Evolutionary conservation across 768 basidiomycete species (phyloP).

Genomic region (Leccinum longicurvipes): DNA sequence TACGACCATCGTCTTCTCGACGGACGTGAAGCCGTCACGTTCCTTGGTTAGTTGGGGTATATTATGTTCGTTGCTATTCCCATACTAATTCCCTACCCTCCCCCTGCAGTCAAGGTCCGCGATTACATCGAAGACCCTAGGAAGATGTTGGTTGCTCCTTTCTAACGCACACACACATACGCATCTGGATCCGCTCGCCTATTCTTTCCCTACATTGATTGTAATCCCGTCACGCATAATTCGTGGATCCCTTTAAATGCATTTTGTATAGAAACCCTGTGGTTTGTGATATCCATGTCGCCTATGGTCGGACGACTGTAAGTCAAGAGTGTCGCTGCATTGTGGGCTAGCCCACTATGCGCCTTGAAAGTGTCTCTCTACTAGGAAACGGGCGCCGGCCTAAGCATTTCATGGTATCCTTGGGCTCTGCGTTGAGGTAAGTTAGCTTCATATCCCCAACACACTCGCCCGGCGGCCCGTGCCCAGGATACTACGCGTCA

Average conservation of each 20-base stretch:
- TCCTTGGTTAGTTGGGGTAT: constrained; percentile 71
- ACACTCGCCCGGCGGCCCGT: too few species aligned
- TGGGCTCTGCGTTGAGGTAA: too few species aligned
- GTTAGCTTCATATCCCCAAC: too few species aligned
- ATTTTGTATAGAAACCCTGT: constrained; percentile 6
- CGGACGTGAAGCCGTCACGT: constrained; percentile 93
- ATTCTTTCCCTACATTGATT: constrained; percentile 1
- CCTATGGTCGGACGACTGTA: background rate
- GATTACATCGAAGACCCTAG: constrained; percentile 95
- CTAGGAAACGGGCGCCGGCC: too few species aligned
- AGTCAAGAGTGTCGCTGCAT: background rate
- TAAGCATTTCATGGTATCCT: too few species aligned
- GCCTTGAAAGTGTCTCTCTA: too few species aligned
- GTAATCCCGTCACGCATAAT: constrained; percentile 14
- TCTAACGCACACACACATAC: constrained; percentile 2
- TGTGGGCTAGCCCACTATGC: too few species aligned
- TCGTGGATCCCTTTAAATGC: background rate
- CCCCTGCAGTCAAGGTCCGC: constrained; percentile 71
- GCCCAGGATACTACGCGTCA: too few species aligned
- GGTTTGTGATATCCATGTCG: background rate
- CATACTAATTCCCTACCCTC: constrained; percentile 1
- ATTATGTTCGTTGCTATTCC: background rate
- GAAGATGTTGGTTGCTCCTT: constrained; percentile 70
- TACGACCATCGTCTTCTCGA: constrained; percentile 97
- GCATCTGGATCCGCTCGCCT: background rate